Conservation (phyloP, 176 grass and related monocot species). For the Avena eriantha region DNA sequence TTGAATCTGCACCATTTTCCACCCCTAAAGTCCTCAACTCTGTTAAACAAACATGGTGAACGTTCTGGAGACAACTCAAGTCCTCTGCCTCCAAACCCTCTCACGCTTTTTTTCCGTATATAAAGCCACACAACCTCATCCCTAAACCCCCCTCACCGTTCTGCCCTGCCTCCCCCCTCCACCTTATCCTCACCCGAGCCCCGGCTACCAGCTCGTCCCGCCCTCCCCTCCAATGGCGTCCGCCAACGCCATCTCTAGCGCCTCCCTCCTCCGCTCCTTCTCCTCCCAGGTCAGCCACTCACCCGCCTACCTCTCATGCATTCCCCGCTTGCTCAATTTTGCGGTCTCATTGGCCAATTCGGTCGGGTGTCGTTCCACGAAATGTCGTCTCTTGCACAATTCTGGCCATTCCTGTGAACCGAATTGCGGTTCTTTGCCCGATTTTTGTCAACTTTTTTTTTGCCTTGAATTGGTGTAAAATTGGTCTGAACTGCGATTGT, state of each 20-base stretch:
- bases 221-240: conserved; percentile 47
- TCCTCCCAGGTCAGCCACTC: conserved; percentile 47
- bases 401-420: not conserved
- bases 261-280: conserved; percentile 48
- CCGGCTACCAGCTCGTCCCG: not conserved
- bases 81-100: not conserved
- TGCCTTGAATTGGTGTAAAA: not conserved
- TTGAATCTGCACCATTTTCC: too few relatives aligned
- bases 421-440: not conserved
- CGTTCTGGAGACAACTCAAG: conserved; percentile 39
- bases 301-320: not conserved
- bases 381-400: not conserved
- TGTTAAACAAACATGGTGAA: not conserved
- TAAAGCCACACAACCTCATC: conserved; percentile 41
- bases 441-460: not conserved
- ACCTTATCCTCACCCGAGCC: conserved; percentile 45
- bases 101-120: not conserved
- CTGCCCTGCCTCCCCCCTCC: not conserved
- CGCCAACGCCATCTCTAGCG: conserved; percentile 62
- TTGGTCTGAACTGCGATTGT: not conserved
- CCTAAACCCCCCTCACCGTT: conserved; percentile 10
- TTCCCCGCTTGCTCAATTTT: not conserved
- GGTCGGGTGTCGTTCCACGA: not conserved
- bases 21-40: too few relatives aligned
- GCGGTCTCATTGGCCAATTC: not conserved